Base-by-base conservation (phyloP, 345 rosid genomes). In the Populus pruinosa region DNA sequence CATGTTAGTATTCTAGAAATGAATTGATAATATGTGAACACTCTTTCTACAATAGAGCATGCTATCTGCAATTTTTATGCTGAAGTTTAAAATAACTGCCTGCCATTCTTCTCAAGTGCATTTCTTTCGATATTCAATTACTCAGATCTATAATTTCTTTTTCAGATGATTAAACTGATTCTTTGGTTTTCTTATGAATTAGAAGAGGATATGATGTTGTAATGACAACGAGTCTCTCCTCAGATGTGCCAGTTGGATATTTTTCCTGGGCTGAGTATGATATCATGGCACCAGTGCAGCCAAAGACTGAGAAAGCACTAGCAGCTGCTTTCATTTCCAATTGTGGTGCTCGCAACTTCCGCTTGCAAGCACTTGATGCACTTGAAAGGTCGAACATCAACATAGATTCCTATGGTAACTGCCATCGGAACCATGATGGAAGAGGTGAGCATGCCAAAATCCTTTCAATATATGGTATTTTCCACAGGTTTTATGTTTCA, bases 281-380 rank as follows among this genome's bases (percentile, higher is more conserved):
- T 84, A 88, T 96, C 61, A 96, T 96, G 99, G 94, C 96, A 69
- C 97, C 98, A 1, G 78, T 91, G 83, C 86, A 86, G 78, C 91
- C 94, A 65, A 96, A 96, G 85, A 89, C 93, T 0, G 96, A 93
- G 86, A 92, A 74, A 67, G 92, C 97, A 78, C 74, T 87, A 8
- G 99, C 99, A 69, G 99, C 98, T 77, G 98, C 98, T 85, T 96
- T 96, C 88, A 93, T 96, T 82, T 93, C 99, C 17, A 96, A 93
- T 41, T 96, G 99, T 43, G 96, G 87, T 70, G 97, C 99, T 43
- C 91, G 88, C 65, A 96, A 96, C 80, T 96, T 96, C 67, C 90
- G 98, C 12, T 78, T 96, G 85, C 93, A 93, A 83, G 99, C 92
- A 67, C 96, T 96, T 82, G 88, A 87, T 67, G 88, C 82, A 5